These are phyloP conservation scores for Isabelozyma rhagii DNA, from an alignment of 805 yeast species.

Conservation along the genomic window DNA sequence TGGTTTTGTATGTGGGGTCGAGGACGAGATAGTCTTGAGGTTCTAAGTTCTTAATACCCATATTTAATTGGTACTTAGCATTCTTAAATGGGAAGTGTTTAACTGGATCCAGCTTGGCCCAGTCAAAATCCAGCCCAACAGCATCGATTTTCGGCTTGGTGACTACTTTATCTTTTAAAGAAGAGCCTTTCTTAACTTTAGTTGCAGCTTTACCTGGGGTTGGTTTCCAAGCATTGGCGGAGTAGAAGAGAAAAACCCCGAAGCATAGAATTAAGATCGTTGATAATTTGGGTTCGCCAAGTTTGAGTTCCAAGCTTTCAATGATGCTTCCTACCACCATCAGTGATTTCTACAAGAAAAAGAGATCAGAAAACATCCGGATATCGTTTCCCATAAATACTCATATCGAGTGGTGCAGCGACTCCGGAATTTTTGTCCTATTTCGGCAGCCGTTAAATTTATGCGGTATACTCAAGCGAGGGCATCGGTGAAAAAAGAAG, in stretches of 20 bases:
- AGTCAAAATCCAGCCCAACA: conserved; percentile 18
- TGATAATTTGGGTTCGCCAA: background rate
- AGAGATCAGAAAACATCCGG: background rate
- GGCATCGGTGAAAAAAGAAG: background rate
- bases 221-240: no score
- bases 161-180: background rate
- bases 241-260: background rate
- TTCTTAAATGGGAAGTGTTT: conserved; percentile 54
- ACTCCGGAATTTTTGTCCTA: no score
- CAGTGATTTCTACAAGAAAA: background rate
- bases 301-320: background rate
- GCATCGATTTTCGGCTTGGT: conserved; percentile 10
- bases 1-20: conserved; percentile 30
- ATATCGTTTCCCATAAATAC: no score
- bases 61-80: conserved; percentile 57
- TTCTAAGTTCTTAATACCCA: conserved; percentile 50
- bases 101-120: conserved; percentile 20
- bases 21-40: conserved; percentile 40
- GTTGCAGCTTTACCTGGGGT: background rate
- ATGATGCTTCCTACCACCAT: background rate
- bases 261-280: background rate
- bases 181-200: background rate
- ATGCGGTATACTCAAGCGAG: background rate
- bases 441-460: no score
- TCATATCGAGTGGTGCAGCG: no score